Percentiles rank a stretch among this genome's conserved stretches.
phyloP scores from a whole-genome alignment of 495 filamentous ascomycete genomes.

The Daldinia bambusicola region DNA sequence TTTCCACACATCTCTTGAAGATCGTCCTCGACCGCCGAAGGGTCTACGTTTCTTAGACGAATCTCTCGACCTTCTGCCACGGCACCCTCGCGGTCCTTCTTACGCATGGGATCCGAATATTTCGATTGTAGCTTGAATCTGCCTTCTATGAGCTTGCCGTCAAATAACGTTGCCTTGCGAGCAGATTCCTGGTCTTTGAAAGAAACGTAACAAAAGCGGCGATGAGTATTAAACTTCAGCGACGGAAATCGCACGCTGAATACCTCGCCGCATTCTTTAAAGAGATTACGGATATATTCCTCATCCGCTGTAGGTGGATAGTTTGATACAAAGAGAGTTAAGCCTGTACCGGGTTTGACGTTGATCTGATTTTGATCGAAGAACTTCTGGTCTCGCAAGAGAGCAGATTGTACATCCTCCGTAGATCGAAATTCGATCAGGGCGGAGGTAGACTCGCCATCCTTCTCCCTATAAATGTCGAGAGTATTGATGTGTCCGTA shows the following conservation, averaged over 20 bases:
- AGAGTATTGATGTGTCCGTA: slow-evolving; percentile 84
- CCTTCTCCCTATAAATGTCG: slow-evolving; percentile 67
- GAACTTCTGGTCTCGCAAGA: slow-evolving; percentile 79
- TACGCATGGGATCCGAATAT: slow-evolving; percentile 82
- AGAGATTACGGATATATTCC: slow-evolving; percentile 77
- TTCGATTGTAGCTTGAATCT: slow-evolving; percentile 75
- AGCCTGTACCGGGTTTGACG: slow-evolving; percentile 74
- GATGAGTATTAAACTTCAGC: slow-evolving; percentile 84
- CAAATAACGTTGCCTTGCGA: slow-evolving; percentile 71
- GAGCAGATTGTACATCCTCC: slow-evolving; percentile 83
- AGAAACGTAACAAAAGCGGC: slow-evolving; percentile 94
- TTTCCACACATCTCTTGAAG: slow-evolving; percentile 74
- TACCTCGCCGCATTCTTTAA: slow-evolving; percentile 81
- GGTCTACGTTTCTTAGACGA: slow-evolving; percentile 80
- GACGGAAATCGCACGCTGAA: slow-evolving; percentile 89
- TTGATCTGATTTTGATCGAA: slow-evolving; percentile 76
- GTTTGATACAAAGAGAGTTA: slow-evolving; percentile 90
- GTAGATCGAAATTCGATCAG: slow-evolving; percentile 84
- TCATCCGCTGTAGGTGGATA: slow-evolving; percentile 90
- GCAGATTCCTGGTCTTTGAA: slow-evolving; percentile 75
- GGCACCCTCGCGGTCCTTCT: slow-evolving; percentile 83
- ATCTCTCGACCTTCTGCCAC: slow-evolving; percentile 86
- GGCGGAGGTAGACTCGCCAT: slow-evolving; percentile 70
- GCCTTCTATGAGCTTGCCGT: slow-evolving; percentile 73
- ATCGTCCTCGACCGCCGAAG: slow-evolving; percentile 71